Base-by-base conservation (phyloP, 495 filamentous ascomycete genomes). In the Aspergillus mulundensis region DNA sequence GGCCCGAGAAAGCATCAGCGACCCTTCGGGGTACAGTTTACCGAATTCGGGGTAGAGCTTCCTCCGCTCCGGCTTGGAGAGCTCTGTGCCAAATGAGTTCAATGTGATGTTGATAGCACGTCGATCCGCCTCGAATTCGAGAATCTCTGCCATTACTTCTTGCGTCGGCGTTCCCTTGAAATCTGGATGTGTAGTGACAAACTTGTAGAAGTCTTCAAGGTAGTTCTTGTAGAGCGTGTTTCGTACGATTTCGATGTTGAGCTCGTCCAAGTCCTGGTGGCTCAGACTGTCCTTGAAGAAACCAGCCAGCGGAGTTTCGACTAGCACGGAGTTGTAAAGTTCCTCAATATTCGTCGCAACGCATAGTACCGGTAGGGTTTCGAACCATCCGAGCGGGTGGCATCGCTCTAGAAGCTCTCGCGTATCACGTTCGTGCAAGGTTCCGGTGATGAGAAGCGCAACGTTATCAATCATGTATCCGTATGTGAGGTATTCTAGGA, bases 391-490 rank as follows among this genome's bases (percentile, higher is more conserved):
- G 0, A 99, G 83, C 14, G 94, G 95, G 65, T 99, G 95, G 72
- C 95, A 97, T 64, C 94, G 83, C 62, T 97, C 94, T 49, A 99
- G 74, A 60, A 99, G 83, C 74, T 98, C 95, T 40, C 92, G 83
- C 14, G 95, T 98, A 75, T 99, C 95, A 66, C 94, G 85, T 75
- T 97, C 95, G 71, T 97, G 94, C 18, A 99, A 82, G 18, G 95
- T 99, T 58, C 95, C 94, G 36, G 94, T 99, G 71, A 99, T 99
- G 63, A 99, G 84, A 20, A 99, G 85, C 23, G 94, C 95, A 39
- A 99, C 91, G 69, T 99, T 99, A 74, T 99, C 94, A 72, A 99
- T 99, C 94, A 99, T 99, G 78, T 99, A 99, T 44, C 90, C 91
- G 66, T 99, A 97, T 11, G 93, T 97, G 53, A 99, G 76, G 70